Evolutionary conservation across 1,284 basidiomycete species (phyloP), one percentile per base, ranked within the genome.

Genomic region (Ceratobasidium sp.): DNA sequence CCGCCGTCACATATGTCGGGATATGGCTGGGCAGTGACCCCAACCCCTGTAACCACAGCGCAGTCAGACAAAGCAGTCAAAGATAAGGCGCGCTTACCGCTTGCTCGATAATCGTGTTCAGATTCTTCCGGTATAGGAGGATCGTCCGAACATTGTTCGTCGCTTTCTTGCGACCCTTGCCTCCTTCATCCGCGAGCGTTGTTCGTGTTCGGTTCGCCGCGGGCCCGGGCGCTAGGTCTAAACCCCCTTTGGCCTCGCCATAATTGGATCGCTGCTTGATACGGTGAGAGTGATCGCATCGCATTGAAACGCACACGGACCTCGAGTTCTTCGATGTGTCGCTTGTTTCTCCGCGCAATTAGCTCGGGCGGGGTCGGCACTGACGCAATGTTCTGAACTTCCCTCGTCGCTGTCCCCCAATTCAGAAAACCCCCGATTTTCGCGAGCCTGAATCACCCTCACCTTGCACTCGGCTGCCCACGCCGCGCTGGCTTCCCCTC

Each of bases 281-380:
- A 40, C 15, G 51, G 3, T 17, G 22, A 13, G 29, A 32, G 25
- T 15, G 34, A 76, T 66, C 19, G 11, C 19, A 54, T 37, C 40
- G 19, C 7, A n/a, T 19, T 54, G 51, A 70, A 57, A 34, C 29
- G 52, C 32, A 65, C 43, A 69, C 81, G 78, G 80, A 93, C 93
- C 86, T 95, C 93, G 64, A 95, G 90, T 81, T 95, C 94, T 78
- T 93, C 92, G 19, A 95, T 87, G 82, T 92, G 92, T 64, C 90
- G 85, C 83, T 89, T 91, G 22, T 89, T 92, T 77, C 94, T 89
- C 81, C 92, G 93, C 11, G 90, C 89, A 74, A 95, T 86, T 56
- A 92, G 83, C 76, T 93, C 92, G 0, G 89, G 86, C 19, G 90
- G 86, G 32, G 91, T 79, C 11, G 69, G 78, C 29, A 78, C 75